A percentile compares a stretch with the other conserved stretches of the same genome.
phyloP scores from a whole-genome alignment of 1,284 basidiomycete genomes.

The Cystobasidiaceae sp. region DNA sequence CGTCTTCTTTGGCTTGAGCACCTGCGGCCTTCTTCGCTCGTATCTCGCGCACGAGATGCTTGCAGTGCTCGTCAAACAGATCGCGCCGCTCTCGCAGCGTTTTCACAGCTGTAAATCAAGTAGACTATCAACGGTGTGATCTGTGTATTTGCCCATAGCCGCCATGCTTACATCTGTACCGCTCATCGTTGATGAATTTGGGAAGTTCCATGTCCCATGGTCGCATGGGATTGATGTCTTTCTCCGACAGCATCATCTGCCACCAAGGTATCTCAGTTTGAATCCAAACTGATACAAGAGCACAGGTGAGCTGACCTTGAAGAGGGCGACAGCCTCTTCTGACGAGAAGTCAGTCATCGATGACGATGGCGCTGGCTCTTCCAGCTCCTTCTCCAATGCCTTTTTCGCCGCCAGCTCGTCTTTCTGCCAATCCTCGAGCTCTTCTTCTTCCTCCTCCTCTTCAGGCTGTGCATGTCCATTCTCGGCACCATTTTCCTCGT shows the following conservation, averaged over 20 bases:
- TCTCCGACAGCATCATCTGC: slow-evolving; percentile 78
- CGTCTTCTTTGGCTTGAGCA: slow-evolving; percentile 38
- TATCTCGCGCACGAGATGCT: slow-evolving; percentile 75
- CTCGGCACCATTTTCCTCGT: neutral
- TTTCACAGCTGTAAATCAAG: slow-evolving; percentile 34
- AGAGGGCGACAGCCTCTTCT: slow-evolving; percentile 85
- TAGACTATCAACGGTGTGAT: rapidly evolving
- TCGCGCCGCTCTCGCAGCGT: slow-evolving; percentile 66
- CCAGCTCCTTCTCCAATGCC: slow-evolving; percentile 38
- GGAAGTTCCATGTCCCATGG: slow-evolving; percentile 95
- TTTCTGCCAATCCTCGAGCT: slow-evolving; percentile 20
- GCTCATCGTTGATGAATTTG: slow-evolving; percentile 82
- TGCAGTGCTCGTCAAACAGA: slow-evolving; percentile 92
- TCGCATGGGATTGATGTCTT: slow-evolving; percentile 85
- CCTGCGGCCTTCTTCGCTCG: slow-evolving; percentile 54
- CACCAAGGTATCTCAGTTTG: neutral
- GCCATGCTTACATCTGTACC: slow-evolving; percentile 55
- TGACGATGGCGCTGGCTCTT: slow-evolving; percentile 45
- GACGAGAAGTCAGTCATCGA: slow-evolving; percentile 57
- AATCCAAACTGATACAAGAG: neutral
- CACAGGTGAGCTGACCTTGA: slow-evolving; percentile 70
- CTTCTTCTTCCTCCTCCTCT: slow-evolving; percentile 1
- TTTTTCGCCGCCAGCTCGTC: slow-evolving; percentile 35
- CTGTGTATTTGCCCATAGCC: neutral
- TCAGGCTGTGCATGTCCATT: neutral